phyloP scores from a whole-genome alignment of 2,329 filamentous ascomycete genomes.

The Ophiostoma tasmaniense region DNA sequence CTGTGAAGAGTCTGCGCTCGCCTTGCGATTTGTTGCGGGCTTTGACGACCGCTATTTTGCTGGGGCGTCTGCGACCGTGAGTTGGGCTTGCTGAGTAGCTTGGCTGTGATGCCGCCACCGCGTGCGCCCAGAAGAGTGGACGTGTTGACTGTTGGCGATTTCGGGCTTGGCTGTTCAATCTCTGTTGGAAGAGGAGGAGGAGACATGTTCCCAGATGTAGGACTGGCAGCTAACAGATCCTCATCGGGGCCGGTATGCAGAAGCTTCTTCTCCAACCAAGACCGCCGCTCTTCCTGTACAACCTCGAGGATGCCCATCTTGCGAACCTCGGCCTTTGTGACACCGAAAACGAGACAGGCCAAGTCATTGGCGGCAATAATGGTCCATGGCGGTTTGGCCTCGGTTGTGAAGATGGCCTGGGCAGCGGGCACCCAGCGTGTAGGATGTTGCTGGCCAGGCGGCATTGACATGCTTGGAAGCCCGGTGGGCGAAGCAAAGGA shows the following conservation, averaged over 20 bases:
- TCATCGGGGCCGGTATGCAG: conserved; percentile 51
- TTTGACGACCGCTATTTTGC: conserved; percentile 29
- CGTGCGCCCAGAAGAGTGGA: conserved; percentile 58
- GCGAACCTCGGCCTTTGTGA: conserved; percentile 88
- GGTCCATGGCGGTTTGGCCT: conserved; percentile 82
- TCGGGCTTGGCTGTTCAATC: conserved; percentile 30
- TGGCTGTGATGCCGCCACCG: conserved; percentile 72
- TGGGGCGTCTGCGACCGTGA: conserved; percentile 38
- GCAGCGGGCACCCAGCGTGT: conserved; percentile 85
- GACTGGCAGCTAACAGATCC: conserved; percentile 25
- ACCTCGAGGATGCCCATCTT: conserved; percentile 94
- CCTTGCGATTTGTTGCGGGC: conserved; percentile 35
- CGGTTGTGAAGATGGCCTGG: conserved; percentile 97
- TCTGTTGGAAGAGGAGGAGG: conserved; percentile 29
- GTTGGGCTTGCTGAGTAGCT: conserved; percentile 74
- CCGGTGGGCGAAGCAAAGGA: conserved; percentile 32
- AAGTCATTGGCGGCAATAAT: conserved; percentile 94
- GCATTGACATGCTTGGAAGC: conserved; percentile 41
- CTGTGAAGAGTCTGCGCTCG: conserved; percentile 56
- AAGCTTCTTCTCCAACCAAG: conserved; percentile 84
- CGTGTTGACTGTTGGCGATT: conserved; percentile 30
- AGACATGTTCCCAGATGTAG: conserved; percentile 30
- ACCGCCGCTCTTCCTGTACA: conserved; percentile 77
- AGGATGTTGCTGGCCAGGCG: conserved; percentile 74
- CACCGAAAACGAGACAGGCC: conserved; percentile 95